Base-by-base conservation (phyloP, 306 rosid genomes). In the Vigna unguiculata region DNA sequence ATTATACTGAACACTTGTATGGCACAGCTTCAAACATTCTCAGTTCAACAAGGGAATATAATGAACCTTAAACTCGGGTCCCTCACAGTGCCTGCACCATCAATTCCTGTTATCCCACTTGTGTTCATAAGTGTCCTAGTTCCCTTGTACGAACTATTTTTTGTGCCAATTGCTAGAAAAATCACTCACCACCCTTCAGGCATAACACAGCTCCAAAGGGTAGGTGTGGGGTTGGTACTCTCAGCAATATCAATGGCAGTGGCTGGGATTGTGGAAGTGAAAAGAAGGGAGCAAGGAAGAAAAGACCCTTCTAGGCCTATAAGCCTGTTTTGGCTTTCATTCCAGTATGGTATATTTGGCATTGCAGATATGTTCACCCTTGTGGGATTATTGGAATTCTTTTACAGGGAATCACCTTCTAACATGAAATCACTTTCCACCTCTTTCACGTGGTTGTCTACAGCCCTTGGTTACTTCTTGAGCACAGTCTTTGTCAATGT, bases 1-100 rank as follows among this genome's bases (percentile, higher is more conserved):
- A 87, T 93, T 43, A 85, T 93, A 67, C 85, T 93, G 88, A 93
- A 93, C 88, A 93, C 98, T 2, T 91, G 97, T 69, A 52, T 93
- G 48, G 98, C 98, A 38, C 98, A 93, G 30, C 97, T 93, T 43
- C 98, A 93, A 73, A 93, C 98, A 46, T 93, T 91, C 82, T 93
- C 96, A 24, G 88, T 93, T 15, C 86, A 84, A 76, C 98, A 93
- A 85, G 97, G 97, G 13, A 83, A 60, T 51, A 51, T 72, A 36
- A 90, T 88, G 93, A 71, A 90, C 82, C 88, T 78, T 7, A 62
- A 84, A 20, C 72, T 93, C 14, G 98, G 93, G 45, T 61, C 79
- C 19, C 24, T 87, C 3, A 76, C 79, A 15, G 89, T 93, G 13
- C 98, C 98, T 0, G 89, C 96, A 1, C 85, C 96, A 48, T 91